Evolutionary conservation across 352 stramenopile species (phyloP).

Genomic region (Globisporangium okanoganense): DNA sequence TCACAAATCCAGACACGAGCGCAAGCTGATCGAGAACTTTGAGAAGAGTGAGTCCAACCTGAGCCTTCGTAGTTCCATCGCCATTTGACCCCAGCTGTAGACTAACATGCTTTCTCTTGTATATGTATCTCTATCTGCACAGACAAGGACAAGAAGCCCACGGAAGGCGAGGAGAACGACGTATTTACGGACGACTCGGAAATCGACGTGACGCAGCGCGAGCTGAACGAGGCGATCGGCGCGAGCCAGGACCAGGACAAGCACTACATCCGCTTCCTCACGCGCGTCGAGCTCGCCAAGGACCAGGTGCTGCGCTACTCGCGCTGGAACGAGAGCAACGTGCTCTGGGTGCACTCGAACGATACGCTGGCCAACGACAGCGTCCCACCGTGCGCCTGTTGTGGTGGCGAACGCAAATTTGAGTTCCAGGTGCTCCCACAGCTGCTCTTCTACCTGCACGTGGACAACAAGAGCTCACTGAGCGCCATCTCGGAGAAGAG

Average conservation of each 20-base stretch:
- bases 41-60: conserved; percentile 44
- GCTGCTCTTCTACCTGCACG: conserved; percentile 90
- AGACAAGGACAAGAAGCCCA: conserved; percentile 6
- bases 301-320: conserved; percentile 88
- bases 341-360: conserved; percentile 87
- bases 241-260: conserved; percentile 61
- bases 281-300: conserved; percentile 74
- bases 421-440: conserved; percentile 96
- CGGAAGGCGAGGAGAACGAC: conserved; percentile 33
- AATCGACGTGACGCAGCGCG: conserved; percentile 71
- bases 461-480: conserved; percentile 63
- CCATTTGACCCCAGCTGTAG: not conserved
- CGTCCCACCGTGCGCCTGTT: conserved; percentile 77
- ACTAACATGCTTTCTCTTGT: not conserved
- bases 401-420: conserved; percentile 82
- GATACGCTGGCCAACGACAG: conserved; percentile 29
- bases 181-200: conserved; percentile 67
- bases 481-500: conserved; percentile 48
- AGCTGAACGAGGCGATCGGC: conserved; percentile 70
- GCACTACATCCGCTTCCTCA: conserved; percentile 79
- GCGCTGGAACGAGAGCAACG: conserved; percentile 80
- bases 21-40: conserved; percentile 69
- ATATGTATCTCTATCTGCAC: conserved; percentile 13
- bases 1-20: conserved; percentile 50
- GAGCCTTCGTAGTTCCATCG: not conserved